Percentiles rank a stretch among this genome's conserved stretches.
Conservation (phyloP, 78 protist species). For the Dictyostelium citrinum region DNA sequence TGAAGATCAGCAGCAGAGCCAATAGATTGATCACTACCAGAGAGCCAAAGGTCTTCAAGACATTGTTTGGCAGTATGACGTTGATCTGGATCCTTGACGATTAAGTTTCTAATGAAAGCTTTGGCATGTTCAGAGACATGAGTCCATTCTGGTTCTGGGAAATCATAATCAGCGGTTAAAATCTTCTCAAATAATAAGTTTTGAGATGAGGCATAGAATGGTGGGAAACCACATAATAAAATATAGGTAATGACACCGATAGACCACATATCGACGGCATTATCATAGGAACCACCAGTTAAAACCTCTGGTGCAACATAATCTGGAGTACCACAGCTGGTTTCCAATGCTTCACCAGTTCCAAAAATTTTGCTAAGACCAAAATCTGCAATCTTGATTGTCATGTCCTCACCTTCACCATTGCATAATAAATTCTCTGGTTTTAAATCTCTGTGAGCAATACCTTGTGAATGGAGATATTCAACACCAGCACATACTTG, state of each 20-base stretch:
- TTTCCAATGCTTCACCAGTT: constrained; percentile 77
- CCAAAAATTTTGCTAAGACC: constrained; percentile 82
- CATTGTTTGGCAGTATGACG: constrained; percentile 77
- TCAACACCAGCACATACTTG: constrained; percentile 82
- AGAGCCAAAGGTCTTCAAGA: constrained; percentile 76
- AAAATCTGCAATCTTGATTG: constrained; percentile 84
- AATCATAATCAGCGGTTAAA: constrained; percentile 79
- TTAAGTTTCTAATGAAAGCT: constrained; percentile 62
- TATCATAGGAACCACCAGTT: constrained; percentile 74
- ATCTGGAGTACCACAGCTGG: constrained; percentile 88
- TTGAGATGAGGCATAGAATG: constrained; percentile 79
- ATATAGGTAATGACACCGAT: constrained; percentile 87
- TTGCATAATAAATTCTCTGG: constrained; percentile 81
- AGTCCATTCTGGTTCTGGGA: constrained; percentile 86
- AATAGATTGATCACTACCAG: constrained; percentile 38
- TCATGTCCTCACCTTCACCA: constrained; percentile 79
- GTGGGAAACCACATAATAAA: constrained; percentile 86
- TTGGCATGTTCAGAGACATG: constrained; percentile 77
- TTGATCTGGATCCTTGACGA: constrained; percentile 81
- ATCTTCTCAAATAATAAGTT: constrained; percentile 80
- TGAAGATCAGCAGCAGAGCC: constrained; percentile 36
- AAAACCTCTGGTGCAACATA: constrained; percentile 86
- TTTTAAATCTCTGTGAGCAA: constrained; percentile 85
- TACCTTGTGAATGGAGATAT: constrained; percentile 83
- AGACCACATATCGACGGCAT: constrained; percentile 85